These are phyloP conservation scores for Aquilaria sinensis DNA, from an alignment of 345 rosid species.

Conservation along the genomic window DNA sequence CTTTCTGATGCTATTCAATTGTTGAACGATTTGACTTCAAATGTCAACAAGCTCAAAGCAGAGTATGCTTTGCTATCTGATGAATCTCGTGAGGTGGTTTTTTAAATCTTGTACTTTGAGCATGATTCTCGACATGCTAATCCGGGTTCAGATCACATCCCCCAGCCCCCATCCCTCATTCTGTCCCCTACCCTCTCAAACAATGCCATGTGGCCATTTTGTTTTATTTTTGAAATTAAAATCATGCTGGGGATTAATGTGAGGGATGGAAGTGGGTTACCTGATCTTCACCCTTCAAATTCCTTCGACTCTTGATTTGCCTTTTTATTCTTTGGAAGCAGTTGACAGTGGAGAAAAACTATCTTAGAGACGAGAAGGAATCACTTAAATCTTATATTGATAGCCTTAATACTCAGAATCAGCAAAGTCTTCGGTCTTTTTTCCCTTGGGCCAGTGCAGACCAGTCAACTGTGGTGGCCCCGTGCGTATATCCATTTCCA, in stretches of 20 bases:
- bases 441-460: constrained; percentile 68
- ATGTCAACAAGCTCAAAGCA: constrained; percentile 69
- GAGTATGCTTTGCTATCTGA: constrained; percentile 58
- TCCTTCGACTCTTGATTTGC: neutral
- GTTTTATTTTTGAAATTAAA: no score
- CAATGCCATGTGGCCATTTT: no score
- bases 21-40: constrained; percentile 75
- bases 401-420: constrained; percentile 66
- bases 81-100: constrained; percentile 79
- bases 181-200: no score
- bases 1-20: constrained; percentile 72
- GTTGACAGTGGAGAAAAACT: constrained; percentile 87
- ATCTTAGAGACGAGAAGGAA: constrained; percentile 80
- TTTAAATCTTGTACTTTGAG: constrained; percentile 3
- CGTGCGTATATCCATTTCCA: constrained; percentile 61
- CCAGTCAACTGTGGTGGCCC: constrained; percentile 73
- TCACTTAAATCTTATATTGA: constrained; percentile 71
- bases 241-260: no score
- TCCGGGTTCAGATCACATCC: neutral
- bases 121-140: neutral
- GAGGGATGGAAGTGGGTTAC: no score
- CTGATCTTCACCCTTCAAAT: no score
- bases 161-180: no score
- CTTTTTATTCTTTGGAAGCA: constrained; percentile 15
- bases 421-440: constrained; percentile 61